A percentile compares a stretch with the other conserved stretches of the same genome.
phyloP scores from a whole-genome alignment of 192 early-diverging fungal genomes.

The Linnemannia elongata region DNA sequence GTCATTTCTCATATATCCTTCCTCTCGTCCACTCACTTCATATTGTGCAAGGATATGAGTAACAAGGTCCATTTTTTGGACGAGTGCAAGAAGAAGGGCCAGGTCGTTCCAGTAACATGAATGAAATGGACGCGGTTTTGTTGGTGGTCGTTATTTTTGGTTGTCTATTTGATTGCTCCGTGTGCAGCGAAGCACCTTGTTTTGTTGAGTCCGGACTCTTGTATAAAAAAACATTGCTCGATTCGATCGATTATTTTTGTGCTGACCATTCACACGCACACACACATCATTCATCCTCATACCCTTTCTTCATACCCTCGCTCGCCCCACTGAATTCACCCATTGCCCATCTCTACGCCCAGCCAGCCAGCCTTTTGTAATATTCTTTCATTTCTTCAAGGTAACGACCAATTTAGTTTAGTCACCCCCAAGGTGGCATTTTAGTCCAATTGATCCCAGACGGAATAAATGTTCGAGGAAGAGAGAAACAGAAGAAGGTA shows the following conservation, averaged over 20 bases:
- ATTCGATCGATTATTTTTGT: neutral
- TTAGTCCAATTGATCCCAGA: slow-evolving; percentile 1
- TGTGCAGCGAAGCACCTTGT: slow-evolving; percentile 8
- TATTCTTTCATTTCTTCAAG: no score
- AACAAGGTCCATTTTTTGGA: slow-evolving; percentile 4
- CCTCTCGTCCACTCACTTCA: neutral
- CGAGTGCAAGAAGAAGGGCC: slow-evolving; percentile 10
- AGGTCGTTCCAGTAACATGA: neutral
- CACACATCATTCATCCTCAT: neutral
- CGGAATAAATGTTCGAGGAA: neutral
- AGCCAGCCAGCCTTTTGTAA: no score
- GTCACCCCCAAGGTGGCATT: no score
- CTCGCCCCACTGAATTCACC: neutral
- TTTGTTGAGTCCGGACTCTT: neutral
- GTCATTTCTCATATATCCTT: neutral
- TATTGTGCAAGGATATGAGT: neutral
- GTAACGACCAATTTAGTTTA: no score
- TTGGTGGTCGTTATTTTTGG: neutral
- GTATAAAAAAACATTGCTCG: neutral
- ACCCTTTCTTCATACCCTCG: neutral
- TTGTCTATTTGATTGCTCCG: slow-evolving; percentile 13
- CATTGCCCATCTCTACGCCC: neutral
- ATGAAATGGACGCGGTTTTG: slow-evolving; percentile 14
- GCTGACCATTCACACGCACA: neutral
- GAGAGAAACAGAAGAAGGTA: neutral